Evolutionary conservation across 1,284 basidiomycete species (phyloP), one percentile per base, ranked within the genome.

Genomic region (Mycosarcoma mackinlayi): DNA sequence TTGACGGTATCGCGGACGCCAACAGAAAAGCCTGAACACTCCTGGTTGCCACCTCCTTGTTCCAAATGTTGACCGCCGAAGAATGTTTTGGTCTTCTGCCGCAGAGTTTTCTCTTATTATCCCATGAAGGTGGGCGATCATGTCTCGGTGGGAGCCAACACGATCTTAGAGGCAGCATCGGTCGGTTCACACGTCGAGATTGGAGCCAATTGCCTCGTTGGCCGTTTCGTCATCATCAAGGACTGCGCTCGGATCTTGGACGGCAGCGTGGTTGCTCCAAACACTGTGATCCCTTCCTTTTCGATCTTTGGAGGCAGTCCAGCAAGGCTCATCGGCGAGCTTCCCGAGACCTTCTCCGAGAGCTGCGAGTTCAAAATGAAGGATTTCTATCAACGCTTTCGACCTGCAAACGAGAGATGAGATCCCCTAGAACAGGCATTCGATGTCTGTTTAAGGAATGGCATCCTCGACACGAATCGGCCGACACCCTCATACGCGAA

Each of bases 121-220:
- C 95, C 96, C 2, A 92, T 97, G 89, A 94, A 95, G 82, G 89
- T 98, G 25, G 92, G 93, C 2, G 94, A 98, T 84, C 90, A 92
- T 81, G 95, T 98, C 24, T 90, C 93, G 63, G 92, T 99, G 46
- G 96, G 95, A 5, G 88, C 90, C 16, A 88, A 89, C 62, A 89
- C 88, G 27, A 88, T 98, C 50, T 88, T 98, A 14, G 94, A 99
- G 84, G 95, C 96, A 1, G 94, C 94, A 0, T 91, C 90, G 3
- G 93, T 98, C 30, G 96, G 96, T 1, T 92, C 90, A 78, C 90
- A 94, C 73, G 94, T 98, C 34, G 90, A 94, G 78, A 96, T 99
- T 63, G 95, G 96, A 24, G 91, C 91, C 83, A 92, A 93, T 80
- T 95, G 94, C 81, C 89, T 98, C 56, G 91, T 99, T 56, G 94